Conservation (phyloP, 768 basidiomycete genomes). For the Daedaleopsis sinensis region DNA sequence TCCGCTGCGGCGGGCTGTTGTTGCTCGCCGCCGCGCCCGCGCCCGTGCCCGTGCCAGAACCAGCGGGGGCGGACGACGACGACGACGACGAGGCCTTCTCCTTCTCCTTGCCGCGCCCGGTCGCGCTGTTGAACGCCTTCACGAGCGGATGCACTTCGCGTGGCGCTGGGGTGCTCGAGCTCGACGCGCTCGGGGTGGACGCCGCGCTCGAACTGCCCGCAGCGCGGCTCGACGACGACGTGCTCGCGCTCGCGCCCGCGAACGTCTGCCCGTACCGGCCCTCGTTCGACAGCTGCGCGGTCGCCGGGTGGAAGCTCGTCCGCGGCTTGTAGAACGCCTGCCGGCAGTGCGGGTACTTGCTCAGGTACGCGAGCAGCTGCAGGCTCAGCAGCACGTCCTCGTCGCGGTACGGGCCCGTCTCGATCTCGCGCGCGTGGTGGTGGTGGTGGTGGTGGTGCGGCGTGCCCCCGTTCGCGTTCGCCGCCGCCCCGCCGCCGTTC, state of each 20-base stretch:
- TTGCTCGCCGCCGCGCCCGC: slow-evolving; percentile 20
- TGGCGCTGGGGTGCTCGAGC: slow-evolving; percentile 23
- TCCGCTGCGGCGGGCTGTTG: slow-evolving; percentile 42
- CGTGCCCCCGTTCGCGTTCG: slow-evolving; percentile 16
- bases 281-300: slow-evolving; percentile 34
- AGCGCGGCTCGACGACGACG: slow-evolving; percentile 1
- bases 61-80: slow-evolving; percentile 10
- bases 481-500: background rate
- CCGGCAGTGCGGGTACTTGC: slow-evolving; percentile 97
- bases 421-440: slow-evolving; percentile 40
- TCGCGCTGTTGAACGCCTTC: slow-evolving; percentile 45
- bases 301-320: slow-evolving; percentile 80
- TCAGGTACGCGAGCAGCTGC: slow-evolving; percentile 93
- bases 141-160: slow-evolving; percentile 48
- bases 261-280: slow-evolving; percentile 7
- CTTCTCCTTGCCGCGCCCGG: slow-evolving; percentile 52
- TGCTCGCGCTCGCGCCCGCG: slow-evolving; percentile 2
- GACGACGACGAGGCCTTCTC: slow-evolving; percentile 31
- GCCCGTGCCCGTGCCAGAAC: slow-evolving; percentile 2
- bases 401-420: slow-evolving; percentile 80
- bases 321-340: slow-evolving; percentile 93
- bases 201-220: slow-evolving; percentile 8
- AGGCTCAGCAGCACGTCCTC: slow-evolving; percentile 91
- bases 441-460: slow-evolving; percentile 35
- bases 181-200: slow-evolving; percentile 14